Conservation (phyloP, 1,284 basidiomycete species). For the Cryptococcus depauperatus region DNA sequence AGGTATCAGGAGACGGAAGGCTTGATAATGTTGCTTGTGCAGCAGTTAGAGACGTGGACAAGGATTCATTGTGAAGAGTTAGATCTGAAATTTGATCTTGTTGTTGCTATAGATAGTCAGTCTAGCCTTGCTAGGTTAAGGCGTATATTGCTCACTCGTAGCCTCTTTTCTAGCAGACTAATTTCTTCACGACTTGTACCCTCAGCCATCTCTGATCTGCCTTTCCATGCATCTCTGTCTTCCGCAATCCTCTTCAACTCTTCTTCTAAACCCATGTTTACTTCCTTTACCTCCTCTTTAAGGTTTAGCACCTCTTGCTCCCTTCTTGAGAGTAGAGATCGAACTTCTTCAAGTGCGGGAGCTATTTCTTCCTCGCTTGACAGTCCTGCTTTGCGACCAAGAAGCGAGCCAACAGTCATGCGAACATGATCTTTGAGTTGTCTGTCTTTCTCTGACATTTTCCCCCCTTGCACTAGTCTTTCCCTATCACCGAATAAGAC, state of each 20-base stretch:
- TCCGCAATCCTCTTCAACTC: conserved; percentile 54
- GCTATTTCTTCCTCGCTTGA: conserved; percentile 19
- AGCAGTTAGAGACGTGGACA: conserved; percentile 28
- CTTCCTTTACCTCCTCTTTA: conserved; percentile 40
- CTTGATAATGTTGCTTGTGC: conserved; percentile 24
- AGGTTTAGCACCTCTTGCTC: conserved; percentile 14
- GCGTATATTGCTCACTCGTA: conserved; percentile 43
- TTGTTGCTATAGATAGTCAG: conserved; percentile 26
- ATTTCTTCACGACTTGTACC: conserved; percentile 48
- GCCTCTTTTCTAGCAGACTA: conserved; percentile 50
- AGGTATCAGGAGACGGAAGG: conserved; percentile 16
- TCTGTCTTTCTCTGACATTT: conserved; percentile 38
- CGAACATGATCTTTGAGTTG: conserved; percentile 39
- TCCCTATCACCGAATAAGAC: conserved; percentile 16
- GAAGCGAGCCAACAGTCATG: conserved; percentile 37
- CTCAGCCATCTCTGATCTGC: conserved; percentile 52
- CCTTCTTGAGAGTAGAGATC: neutral
- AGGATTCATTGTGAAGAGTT: conserved; percentile 26
- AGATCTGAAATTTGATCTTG: conserved; percentile 38
- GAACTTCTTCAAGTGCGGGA: conserved; percentile 1
- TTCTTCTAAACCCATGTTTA: conserved; percentile 52
- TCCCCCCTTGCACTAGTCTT: conserved; percentile 15
- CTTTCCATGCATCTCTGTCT: conserved; percentile 52
- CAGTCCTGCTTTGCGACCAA: conserved; percentile 16
- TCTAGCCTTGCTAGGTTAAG: neutral